Conservation (phyloP, 2,329 filamentous ascomycete genomes). For the Dichotomopilus funicola region DNA sequence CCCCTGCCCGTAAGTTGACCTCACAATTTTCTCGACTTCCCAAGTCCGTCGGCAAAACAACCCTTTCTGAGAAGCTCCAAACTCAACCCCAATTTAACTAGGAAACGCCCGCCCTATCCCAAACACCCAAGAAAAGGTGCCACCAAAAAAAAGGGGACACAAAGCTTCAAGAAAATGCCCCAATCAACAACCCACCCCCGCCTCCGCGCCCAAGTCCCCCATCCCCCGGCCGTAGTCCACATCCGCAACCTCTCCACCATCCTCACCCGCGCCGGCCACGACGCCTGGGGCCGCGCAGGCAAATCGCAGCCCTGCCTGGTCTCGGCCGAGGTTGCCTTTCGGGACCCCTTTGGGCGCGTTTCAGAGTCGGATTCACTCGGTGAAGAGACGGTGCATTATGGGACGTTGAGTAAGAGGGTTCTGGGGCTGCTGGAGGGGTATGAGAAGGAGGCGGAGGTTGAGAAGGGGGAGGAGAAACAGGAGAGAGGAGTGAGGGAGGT, state of each 20-base stretch:
- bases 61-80: too few species aligned
- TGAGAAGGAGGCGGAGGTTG: constrained; percentile 15
- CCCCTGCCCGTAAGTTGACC: too few species aligned
- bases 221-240: constrained; percentile 47
- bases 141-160: neutral
- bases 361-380: constrained; percentile 55
- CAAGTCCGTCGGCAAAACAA: too few species aligned
- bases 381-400: constrained; percentile 70
- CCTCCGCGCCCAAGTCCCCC: constrained; percentile 35
- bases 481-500: constrained; percentile 26
- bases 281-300: constrained; percentile 59
- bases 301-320: constrained; percentile 57
- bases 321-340: constrained; percentile 53
- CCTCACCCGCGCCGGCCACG: constrained; percentile 47
- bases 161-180: constrained; percentile 2
- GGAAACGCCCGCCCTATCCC: neutral
- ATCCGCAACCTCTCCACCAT: constrained; percentile 56
- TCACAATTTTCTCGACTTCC: too few species aligned
- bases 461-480: constrained; percentile 24
- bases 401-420: constrained; percentile 60
- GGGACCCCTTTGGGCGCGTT: constrained; percentile 49
- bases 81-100: too few species aligned
- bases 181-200: constrained; percentile 32
- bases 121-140: neutral
- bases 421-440: constrained; percentile 27